Base-by-base conservation (phyloP, 768 basidiomycete species). In the Neoboletus brunneissimus region DNA sequence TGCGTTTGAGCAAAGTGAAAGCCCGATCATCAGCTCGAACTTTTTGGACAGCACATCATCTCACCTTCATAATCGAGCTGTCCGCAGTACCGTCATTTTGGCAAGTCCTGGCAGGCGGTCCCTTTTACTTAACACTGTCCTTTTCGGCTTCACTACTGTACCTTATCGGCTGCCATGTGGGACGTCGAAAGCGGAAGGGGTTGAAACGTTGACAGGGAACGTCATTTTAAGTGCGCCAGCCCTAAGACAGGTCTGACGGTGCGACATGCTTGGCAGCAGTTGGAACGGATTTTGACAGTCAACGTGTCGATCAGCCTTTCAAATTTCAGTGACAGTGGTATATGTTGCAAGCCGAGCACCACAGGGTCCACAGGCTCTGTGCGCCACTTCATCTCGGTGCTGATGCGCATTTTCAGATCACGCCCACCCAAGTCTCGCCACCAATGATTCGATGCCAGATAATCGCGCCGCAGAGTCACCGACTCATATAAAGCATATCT, bases 401-500 rank as follows among this genome's bases (percentile, higher is more conserved):
- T 59, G 62, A 56, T 47, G 54, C 54, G 58, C 54, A 16, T n/a
- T 34, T 54, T 54, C 47, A 51, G 61, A 64, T 62, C 66, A 59
- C 32, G 53, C 53, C 66, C 54, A 35, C 32, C 15, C 41, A 41
- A 4, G 41, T 41, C 52, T 65, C 45, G 46, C 53, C 31, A 29
- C 32, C 35, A 44, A 32, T 45, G 6, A 27, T 38, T 55, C 54
- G 31, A 51, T 57, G 45, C 42, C 38, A 53, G 58, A 60, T 53
- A 53, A 60, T 60, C 55, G 41, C 44, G 56, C 67, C 67, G 64
- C 64, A 63, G 64, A 63, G 53, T 58, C 54, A 54, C 62, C 57
- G 53, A 58, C 31, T 43, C 37, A 53, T 57, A 53, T 56, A 32
- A 58, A 44, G 50, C 16, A 46, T 55, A 59, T 55, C 29, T 64